A percentile compares a stretch with the other conserved stretches of the same genome.
Evolutionary conservation across 2,329 filamentous ascomycete genomes (phyloP).

Genomic region (Celoporthe dispersa): DNA sequence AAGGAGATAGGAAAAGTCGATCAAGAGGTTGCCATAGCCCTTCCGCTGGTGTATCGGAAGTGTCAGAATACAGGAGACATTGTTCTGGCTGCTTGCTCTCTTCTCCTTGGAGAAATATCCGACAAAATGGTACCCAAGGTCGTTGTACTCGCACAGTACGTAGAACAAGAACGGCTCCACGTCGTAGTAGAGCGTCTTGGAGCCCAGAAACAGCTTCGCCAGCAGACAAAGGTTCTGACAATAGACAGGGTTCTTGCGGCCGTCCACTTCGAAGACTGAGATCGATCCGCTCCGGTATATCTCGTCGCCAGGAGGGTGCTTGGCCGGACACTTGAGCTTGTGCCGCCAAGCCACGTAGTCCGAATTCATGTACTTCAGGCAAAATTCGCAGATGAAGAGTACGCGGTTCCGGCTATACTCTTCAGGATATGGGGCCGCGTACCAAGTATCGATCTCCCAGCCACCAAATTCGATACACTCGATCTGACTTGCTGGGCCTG

Average conservation of each 20-base stretch:
- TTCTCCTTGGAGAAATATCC: constrained; percentile 99
- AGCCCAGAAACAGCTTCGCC: constrained; percentile 96
- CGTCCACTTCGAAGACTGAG: constrained; percentile 97
- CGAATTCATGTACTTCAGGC: constrained; percentile 99
- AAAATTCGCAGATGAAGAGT: constrained; percentile 99
- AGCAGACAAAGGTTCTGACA: constrained; percentile 96
- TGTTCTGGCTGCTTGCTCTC: constrained; percentile 90
- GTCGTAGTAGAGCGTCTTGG: constrained; percentile 97
- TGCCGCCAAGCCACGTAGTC: constrained; percentile 98
- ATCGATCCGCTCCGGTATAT: constrained; percentile 92
- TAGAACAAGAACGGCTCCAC: constrained; percentile 98
- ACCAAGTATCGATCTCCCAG: constrained; percentile 99
- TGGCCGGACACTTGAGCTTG: constrained; percentile 94
- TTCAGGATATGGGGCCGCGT: constrained; percentile 95
- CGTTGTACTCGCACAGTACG: constrained; percentile 92
- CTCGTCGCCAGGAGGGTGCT: constrained; percentile 95
- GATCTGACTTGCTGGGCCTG: constrained; percentile 92
- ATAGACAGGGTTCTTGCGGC: constrained; percentile 96
- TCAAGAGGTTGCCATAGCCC: constrained; percentile 93
- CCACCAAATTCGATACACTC: constrained; percentile 98
- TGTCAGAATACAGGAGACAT: constrained; percentile 96
- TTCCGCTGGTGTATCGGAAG: constrained; percentile 96
- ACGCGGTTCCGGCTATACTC: constrained; percentile 97
- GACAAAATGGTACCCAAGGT: constrained; percentile 91
- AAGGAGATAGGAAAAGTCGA: constrained; percentile 97